Conservation (phyloP, 2,329 filamentous ascomycete species). For the Cercospora sp. region DNA sequence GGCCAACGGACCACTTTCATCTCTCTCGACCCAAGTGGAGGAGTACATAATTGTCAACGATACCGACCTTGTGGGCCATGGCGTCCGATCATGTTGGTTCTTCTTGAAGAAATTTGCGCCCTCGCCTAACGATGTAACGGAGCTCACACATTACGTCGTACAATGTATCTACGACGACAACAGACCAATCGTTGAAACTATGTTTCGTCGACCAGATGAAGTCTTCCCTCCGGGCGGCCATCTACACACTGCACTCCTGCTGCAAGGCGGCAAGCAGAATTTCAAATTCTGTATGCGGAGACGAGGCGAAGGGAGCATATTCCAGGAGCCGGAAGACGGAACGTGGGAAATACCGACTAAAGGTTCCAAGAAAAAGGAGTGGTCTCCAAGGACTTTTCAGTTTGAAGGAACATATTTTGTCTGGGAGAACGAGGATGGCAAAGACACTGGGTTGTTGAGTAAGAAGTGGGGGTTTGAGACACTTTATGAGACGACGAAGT, state of each 20-base stretch:
- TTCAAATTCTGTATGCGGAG: constrained; percentile 12
- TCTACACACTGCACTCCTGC: neutral
- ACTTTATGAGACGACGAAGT: constrained; percentile 5
- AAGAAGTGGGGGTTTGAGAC: constrained; percentile 9
- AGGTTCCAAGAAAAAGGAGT: constrained; percentile 2
- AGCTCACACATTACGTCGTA: neutral
- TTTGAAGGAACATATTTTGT: neutral
- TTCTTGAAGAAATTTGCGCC: neutral
- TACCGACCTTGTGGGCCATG: neutral
- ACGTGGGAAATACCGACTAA: constrained; percentile 2
- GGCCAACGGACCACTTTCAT: neutral
- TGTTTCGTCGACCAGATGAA: constrained; percentile 7
- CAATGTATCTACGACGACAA: constrained; percentile 8
- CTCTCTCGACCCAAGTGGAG: neutral
- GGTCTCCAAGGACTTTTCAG: neutral
- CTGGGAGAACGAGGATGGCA: constrained; percentile 10
- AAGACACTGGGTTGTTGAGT: neutral
- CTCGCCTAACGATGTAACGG: neutral
- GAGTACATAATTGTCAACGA: neutral
- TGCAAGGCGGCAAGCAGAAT: neutral
- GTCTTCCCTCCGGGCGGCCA: constrained; percentile 3
- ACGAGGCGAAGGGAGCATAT: neutral
- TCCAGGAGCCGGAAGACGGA: neutral
- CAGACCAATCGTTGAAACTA: constrained; percentile 4
- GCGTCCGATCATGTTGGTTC: constrained; percentile 5